A percentile compares a stretch with the other conserved stretches of the same genome.
Evolutionary conservation across 148 eudicot genomes (phyloP).

Genomic region (Linanthus parryae): DNA sequence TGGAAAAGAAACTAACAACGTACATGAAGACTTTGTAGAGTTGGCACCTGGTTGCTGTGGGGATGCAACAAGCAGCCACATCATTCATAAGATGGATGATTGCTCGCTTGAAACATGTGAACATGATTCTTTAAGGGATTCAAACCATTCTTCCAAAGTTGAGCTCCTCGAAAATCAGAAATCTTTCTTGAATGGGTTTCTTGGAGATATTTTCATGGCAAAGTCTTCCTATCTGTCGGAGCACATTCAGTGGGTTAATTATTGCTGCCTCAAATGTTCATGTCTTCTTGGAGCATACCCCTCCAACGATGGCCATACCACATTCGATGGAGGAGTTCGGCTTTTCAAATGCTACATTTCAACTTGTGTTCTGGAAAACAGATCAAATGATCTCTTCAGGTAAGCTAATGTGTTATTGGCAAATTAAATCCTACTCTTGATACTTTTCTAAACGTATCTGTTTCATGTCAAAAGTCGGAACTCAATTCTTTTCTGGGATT

Average conservation of each 20-base stretch:
- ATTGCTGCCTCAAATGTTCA: conserved; percentile 71
- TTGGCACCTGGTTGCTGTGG: conserved; percentile 22
- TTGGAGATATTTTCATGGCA: conserved; percentile 73
- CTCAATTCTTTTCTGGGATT: no score
- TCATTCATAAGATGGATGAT: conserved; percentile 12
- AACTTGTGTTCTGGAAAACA: conserved; percentile 41
- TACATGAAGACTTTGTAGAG: conserved; percentile 16
- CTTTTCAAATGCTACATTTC: conserved; percentile 76
- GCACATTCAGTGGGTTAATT: conserved; percentile 61
- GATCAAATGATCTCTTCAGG: conserved; percentile 57
- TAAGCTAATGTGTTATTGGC: conserved; percentile 16
- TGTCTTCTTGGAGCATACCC: conserved; percentile 79
- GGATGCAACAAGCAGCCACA: neutral
- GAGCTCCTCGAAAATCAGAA: conserved; percentile 57
- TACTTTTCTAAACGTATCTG: no score
- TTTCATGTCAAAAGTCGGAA: no score
- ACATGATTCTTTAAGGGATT: conserved; percentile 24
- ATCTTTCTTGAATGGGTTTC: conserved; percentile 76
- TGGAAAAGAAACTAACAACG: neutral
- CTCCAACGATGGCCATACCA: conserved; percentile 30
- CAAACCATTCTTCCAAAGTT: conserved; percentile 18
- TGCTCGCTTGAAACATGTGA: conserved; percentile 27
- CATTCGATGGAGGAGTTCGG: conserved; percentile 80
- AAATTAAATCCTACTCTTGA: no score
- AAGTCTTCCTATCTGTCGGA: conserved; percentile 64